Base-by-base conservation (phyloP, 1,284 basidiomycete genomes). In the Malassezia brasiliensis region DNA sequence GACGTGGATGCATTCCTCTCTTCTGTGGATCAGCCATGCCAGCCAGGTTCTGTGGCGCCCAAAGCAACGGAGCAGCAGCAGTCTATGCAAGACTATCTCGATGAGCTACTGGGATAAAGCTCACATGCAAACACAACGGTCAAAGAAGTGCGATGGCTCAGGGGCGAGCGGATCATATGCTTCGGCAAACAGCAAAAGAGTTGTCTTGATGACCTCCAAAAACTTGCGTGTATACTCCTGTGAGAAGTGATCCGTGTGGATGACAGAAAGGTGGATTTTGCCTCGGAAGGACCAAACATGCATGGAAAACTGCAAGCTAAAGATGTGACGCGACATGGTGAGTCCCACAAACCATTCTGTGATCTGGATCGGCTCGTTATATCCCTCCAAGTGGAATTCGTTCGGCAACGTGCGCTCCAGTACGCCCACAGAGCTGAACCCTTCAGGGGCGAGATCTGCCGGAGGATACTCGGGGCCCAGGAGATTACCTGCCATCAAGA, bases 361-460 rank as follows among this genome's bases (percentile, higher is more conserved):
- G 1, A 52, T 37, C 2, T n/a, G 19, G n/a, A 57, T 38, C 6
- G 55, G 50, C 31, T 47, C 49, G 20, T n/a, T 22, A 34, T 52
- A 37, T 14, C 39, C 38, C 3, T 49, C 37, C 12, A 57, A 9
- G 3, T 4, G 10, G 22, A 32, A n/a, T 25, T 40, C 34, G 9
- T 5, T 15, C 10, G 45, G 44, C 5, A 57, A 42, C 8, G 48
- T 9, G 15, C 39, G 36, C 15, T 57, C 55, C 20, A 57, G 12
- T 11, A 52, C 38, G 20, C 55, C 55, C 28, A 57, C 50, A 19
- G 50, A 52, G 44, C 55, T 57, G 40, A 48, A 57, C 14, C 55
- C 55, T 20, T 57, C 55, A 5, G 55, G 55, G 25, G 55, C 40
- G 10, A 48, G 40, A 12, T 35, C 35, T 3, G 28, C 14, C 10